Percentiles rank a stretch among this genome's conserved stretches.
These are phyloP conservation scores for Stentor roeselii DNA, from an alignment of 73 alveolate species.

Conservation along the genomic window DNA sequence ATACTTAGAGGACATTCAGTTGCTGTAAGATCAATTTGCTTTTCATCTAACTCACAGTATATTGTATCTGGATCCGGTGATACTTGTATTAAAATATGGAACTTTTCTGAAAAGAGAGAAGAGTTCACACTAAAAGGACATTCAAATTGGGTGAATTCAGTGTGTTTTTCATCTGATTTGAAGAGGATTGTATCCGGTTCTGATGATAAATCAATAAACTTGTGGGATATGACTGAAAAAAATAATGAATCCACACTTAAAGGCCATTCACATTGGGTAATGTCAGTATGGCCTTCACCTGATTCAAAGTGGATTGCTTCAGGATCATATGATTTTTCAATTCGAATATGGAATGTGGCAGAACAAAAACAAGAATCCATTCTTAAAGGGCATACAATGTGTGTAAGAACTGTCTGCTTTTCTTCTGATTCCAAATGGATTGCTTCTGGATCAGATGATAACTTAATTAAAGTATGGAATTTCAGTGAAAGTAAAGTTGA, in stretches of 20 bases:
- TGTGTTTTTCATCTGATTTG: background rate
- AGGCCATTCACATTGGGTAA: constrained; percentile 96
- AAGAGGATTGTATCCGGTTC: background rate
- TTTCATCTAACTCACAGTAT: background rate
- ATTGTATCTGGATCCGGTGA: background rate
- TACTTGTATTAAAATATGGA: background rate
- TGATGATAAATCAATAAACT: background rate
- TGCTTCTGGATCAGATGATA: constrained; percentile 92
- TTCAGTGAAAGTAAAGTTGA: constrained; percentile 75
- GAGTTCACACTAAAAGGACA: background rate
- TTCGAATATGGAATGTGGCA: constrained; percentile 84
- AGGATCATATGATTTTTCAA: constrained; percentile 92
- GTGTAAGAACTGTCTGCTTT: constrained; percentile 86
- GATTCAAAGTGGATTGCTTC: constrained; percentile 92
- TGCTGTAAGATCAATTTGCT: background rate
- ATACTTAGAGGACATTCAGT: constrained; percentile 64
- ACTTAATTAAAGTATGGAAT: constrained; percentile 90
- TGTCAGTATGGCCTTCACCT: constrained; percentile 90
- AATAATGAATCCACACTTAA: constrained; percentile 52
- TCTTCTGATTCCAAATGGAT: constrained; percentile 85
- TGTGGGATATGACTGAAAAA: constrained; percentile 27
- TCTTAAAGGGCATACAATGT: constrained; percentile 93
- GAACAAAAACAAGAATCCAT: constrained; percentile 65
- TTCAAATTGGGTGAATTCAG: background rate
- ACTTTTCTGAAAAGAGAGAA: background rate